Percentiles rank a stretch among this genome's conserved stretches.
Conservation (phyloP, 2,329 filamentous ascomycete genomes). For the Lachnellula subtilissima region DNA sequence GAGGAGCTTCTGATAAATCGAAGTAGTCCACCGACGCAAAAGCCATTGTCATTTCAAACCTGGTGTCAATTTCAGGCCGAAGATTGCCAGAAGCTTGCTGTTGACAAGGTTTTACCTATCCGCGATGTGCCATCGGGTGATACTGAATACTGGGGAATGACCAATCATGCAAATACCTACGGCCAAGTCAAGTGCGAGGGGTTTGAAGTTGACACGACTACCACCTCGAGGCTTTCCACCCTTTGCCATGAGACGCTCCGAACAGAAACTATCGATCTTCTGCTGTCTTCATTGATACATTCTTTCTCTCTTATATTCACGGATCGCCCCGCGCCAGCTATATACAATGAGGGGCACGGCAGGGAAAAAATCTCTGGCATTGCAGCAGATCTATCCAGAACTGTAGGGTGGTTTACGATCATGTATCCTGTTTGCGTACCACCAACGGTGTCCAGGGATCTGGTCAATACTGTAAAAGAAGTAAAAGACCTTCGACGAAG, state of each 20-base stretch:
- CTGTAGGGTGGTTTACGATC: slow-evolving; percentile 44
- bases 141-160: slow-evolving; percentile 26
- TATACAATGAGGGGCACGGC: slow-evolving; percentile 41
- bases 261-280: slow-evolving; percentile 37
- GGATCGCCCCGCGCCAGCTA: slow-evolving; percentile 31
- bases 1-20: slow-evolving; percentile 24
- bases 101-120: slow-evolving; percentile 29
- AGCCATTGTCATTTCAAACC: slow-evolving; percentile 29
- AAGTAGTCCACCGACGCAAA: background rate
- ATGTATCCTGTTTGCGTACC: slow-evolving; percentile 31
- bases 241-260: slow-evolving; percentile 29
- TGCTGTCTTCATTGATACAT: slow-evolving; percentile 33
- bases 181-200: slow-evolving; percentile 26
- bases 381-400: slow-evolving; percentile 34
- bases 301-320: slow-evolving; percentile 35
- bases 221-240: slow-evolving; percentile 21
- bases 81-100: slow-evolving; percentile 26
- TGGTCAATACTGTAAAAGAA: slow-evolving; percentile 9
- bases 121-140: slow-evolving; percentile 6
- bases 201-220: slow-evolving; percentile 42
- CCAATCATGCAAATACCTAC: slow-evolving; percentile 20
- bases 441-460: background rate
- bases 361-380: slow-evolving; percentile 33
- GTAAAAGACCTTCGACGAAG: slow-evolving; percentile 35
- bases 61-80: slow-evolving; percentile 33